These are phyloP conservation scores for Alternaria arbusti DNA, from an alignment of 2,329 filamentous ascomycete genomes.

Conservation along the genomic window DNA sequence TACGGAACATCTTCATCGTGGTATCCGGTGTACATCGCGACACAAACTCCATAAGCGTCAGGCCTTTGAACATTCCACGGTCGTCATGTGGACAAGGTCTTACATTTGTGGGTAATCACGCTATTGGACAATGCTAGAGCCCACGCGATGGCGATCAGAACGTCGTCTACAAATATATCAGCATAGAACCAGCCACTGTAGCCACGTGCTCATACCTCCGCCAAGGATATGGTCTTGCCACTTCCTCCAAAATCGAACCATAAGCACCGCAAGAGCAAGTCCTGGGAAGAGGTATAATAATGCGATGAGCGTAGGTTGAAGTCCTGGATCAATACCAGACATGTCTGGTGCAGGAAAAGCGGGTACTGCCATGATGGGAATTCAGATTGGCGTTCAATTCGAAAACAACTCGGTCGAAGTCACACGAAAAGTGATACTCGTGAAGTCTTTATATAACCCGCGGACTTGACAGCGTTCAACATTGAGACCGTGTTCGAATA, in stretches of 20 bases:
- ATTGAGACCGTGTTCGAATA: not conserved
- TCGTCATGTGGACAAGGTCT: not conserved
- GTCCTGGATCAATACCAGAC: conserved; percentile 14
- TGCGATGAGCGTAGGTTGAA: conserved; percentile 22
- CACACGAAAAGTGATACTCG: not conserved
- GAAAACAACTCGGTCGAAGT: not conserved
- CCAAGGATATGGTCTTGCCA: conserved; percentile 17
- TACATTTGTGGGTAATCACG: conserved; percentile 25
- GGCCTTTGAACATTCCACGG: not conserved
- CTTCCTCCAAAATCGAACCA: conserved; percentile 23
- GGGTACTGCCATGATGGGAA: not conserved
- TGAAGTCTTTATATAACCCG: not conserved
- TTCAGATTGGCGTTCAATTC: not conserved
- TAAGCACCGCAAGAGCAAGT: conserved; percentile 14
- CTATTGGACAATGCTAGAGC: conserved; percentile 13
- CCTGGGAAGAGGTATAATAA: conserved; percentile 19
- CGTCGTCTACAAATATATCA: not conserved
- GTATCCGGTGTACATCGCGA: conserved; percentile 22
- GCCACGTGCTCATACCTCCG: conserved; percentile 17
- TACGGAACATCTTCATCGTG: conserved; percentile 18
- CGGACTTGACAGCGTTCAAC: not conserved
- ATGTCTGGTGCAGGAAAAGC: conserved; percentile 11
- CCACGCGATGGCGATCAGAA: conserved; percentile 17
- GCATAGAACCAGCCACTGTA: conserved; percentile 5
- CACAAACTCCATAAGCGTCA: conserved; percentile 8